These are phyloP conservation scores for Geosmithia putterillii DNA, from an alignment of 2,329 filamentous ascomycete genomes.

Conservation along the genomic window DNA sequence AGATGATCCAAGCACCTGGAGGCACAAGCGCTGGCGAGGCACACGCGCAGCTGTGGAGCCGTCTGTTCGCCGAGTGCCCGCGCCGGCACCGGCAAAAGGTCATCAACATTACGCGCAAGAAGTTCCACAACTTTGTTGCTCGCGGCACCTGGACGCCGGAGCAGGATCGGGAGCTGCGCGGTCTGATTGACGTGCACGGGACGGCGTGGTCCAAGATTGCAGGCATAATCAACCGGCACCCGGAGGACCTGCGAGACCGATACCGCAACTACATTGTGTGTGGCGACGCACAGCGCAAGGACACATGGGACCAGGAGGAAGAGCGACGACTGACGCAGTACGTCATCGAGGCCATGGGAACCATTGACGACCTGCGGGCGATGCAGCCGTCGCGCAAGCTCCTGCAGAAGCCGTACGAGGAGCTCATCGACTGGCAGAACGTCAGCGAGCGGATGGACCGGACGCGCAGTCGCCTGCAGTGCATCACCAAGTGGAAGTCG, in stretches of 20 bases:
- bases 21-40: conserved; percentile 20
- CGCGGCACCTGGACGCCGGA: conserved; percentile 30
- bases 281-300: conserved; percentile 35
- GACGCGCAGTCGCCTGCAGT: conserved; percentile 54
- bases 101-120: conserved; percentile 44
- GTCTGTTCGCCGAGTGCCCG: conserved; percentile 33
- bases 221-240: conserved; percentile 48
- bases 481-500: conserved; percentile 52
- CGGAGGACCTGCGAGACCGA: conserved; percentile 56
- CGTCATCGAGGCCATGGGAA: conserved; percentile 38
- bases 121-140: conserved; percentile 53
- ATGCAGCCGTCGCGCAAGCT: conserved; percentile 17
- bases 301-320: conserved; percentile 49
- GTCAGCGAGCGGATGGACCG: conserved; percentile 51
- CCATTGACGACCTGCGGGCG: conserved; percentile 27
- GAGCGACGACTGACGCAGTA: conserved; percentile 37
- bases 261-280: conserved; percentile 57
- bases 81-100: conserved; percentile 39
- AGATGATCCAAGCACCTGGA: conserved; percentile 23
- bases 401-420: conserved; percentile 30
- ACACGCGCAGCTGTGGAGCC: conserved; percentile 34
- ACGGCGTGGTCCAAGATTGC: conserved; percentile 52
- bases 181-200: conserved; percentile 20
- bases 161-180: conserved; percentile 21
- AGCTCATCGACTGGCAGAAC: conserved; percentile 50